Base-by-base conservation (phyloP, 208 protist species). In the Acanthamoeba lenticulata region DNA sequence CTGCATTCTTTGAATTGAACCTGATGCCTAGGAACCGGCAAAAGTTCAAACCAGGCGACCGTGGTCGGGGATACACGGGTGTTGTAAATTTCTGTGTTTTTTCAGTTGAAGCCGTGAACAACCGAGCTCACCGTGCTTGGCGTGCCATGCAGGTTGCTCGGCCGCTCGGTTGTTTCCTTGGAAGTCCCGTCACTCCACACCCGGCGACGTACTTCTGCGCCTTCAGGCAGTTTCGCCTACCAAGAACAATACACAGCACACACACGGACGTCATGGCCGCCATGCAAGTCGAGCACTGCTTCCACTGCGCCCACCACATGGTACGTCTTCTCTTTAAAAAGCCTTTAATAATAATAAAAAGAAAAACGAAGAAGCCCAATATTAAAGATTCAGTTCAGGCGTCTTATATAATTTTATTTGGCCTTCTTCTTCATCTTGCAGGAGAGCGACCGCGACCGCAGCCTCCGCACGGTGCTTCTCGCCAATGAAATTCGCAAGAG, bases 271-370 rank as follows among this genome's bases (percentile, higher is more conserved):
- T 17, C 49, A 85, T 85, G 74, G 74, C 74, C 74, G 7, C 72
- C 42, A 57, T 85, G 74, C 74, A 85, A 57, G 74, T 85, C 74
- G 74, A 52, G 36, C 74, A 85, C 42, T 57, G 44, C 74, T 85
- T 85, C 74, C 74, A 47, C 44, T 85, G 74, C 44, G n/a, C 74
- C 27, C 44, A 55, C 74, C 74, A 85, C 74, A 83, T 85, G 74
- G 74, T 85, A 85, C 74, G 21, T 17, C 24, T 4, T 24, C 42
- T 0, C 44, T 65, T 34, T 65, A 36, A 3, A 34, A 34, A 7
- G 15, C 2, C 27, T 65, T 65, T 79, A 27, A 2, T 13, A 34
- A 27, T 36, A 79, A 45, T 45, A 79, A 79, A 34, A 0, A 65
- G n/a, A 21, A 60, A 60, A 3, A 65, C 5, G 5, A 15, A 52